Evolutionary conservation across 2,329 filamentous ascomycete species (phyloP).

Genomic region (Pestalotiopsis sp.): DNA sequence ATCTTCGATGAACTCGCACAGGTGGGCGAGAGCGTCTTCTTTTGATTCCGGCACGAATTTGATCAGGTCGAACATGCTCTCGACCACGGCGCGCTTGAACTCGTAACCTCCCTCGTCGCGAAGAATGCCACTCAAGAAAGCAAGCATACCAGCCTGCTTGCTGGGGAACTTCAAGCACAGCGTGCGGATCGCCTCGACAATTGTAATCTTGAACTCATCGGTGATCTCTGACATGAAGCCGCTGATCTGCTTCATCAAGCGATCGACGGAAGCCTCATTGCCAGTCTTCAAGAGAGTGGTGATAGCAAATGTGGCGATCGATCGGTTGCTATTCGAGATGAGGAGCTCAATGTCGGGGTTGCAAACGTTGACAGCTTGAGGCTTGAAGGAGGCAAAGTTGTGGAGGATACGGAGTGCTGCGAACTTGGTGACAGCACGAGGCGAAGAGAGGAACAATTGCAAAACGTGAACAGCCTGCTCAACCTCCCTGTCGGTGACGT

Average conservation of each 20-base stretch:
- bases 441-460: slow-evolving; percentile 95
- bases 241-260: slow-evolving; percentile 97
- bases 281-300: slow-evolving; percentile 98
- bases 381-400: slow-evolving; percentile 96
- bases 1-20: slow-evolving; percentile 99
- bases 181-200: slow-evolving; percentile 96
- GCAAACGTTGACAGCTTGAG: slow-evolving; percentile 86
- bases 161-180: slow-evolving; percentile 96
- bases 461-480: slow-evolving; percentile 92
- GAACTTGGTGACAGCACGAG: slow-evolving; percentile 95
- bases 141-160: slow-evolving; percentile 97
- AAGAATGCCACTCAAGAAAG: slow-evolving; percentile 95
- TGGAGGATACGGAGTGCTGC: slow-evolving; percentile 95
- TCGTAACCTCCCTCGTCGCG: slow-evolving; percentile 97
- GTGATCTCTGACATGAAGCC: slow-evolving; percentile 99
- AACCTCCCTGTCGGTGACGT: slow-evolving; percentile 90
- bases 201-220: slow-evolving; percentile 99
- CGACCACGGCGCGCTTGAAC: slow-evolving; percentile 95
- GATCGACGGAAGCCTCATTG: slow-evolving; percentile 95
- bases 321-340: slow-evolving; percentile 95
- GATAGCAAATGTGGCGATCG: slow-evolving; percentile 97
- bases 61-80: slow-evolving; percentile 99
- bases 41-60: slow-evolving; percentile 94
- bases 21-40: slow-evolving; percentile 83
- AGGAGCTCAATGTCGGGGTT: slow-evolving; percentile 97